Base-by-base conservation (phyloP, 106 monocot species). In the Ottelia alismoides region DNA sequence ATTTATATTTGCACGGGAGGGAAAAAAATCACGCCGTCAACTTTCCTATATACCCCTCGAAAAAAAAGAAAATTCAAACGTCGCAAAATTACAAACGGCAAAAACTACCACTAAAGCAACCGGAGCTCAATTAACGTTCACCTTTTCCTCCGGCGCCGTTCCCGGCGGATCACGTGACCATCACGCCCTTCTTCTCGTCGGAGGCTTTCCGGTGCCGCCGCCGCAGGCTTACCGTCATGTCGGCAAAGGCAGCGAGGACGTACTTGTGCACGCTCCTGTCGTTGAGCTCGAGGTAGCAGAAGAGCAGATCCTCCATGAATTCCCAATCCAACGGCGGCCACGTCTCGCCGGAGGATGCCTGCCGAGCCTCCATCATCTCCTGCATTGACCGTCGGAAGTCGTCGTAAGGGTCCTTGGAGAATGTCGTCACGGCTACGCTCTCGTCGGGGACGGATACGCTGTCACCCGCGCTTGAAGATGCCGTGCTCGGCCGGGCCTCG, bases 221-320 rank as follows among this genome's bases (percentile, higher is more conserved):
- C n/a, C n/a, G n/a, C n/a, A n/a, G n/a, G n/a, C n/a, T n/a, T n/a
- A n/a, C n/a, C n/a, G n/a, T n/a, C n/a, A n/a, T n/a, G 25, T 88
- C 88, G 1, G 76, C 61, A 29, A 89, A 89, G 3, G 88, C 96
- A 31, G 52, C 52, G 5, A 89, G 78, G 35, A 96, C 65, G 69
- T 85, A 50, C 61, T 62, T 74, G 68, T 96, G 89, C n/a, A 89
- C 71, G 58, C 60, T 62, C 28, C 61, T 56, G 29, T 96, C 82
- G 49, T 96, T 96, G 21, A 96, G 78, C 28, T 89, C 74, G 28
- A 89, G 31, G 69, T 82, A 96, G 32, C 69, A 89, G 31, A 85
- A 62, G 22, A 96, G 67, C 1, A 96, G 69, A 67, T 89, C 89
- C 64, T 77, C 74, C 82, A 85, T 72, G 69, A 85, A 89, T 22